phyloP scores from a whole-genome alignment of 2,329 filamentous ascomycete genomes.

The Cordyceps farinosa region DNA sequence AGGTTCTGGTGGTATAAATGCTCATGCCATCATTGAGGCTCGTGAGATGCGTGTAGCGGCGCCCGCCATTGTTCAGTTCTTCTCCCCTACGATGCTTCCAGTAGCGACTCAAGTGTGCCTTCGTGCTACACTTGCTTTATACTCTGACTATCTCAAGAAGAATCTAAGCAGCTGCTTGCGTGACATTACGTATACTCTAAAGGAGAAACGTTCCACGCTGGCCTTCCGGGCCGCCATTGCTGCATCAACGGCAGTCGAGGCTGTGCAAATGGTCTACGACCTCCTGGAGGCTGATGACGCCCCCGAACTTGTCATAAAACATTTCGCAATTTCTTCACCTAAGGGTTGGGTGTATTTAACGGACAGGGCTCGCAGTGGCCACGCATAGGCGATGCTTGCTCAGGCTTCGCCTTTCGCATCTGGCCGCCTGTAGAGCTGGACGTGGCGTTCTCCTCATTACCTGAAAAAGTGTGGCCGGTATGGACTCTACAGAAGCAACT shows the following conservation, averaged over 20 bases:
- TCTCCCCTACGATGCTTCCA: background rate
- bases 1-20: conserved; percentile 38
- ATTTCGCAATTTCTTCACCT: background rate
- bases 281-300: background rate
- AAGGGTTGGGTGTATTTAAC: conserved; percentile 26
- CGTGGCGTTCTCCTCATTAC: background rate
- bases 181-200: conserved; percentile 1
- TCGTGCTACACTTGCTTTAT: background rate
- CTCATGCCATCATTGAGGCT: conserved; percentile 27
- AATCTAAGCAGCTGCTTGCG: background rate
- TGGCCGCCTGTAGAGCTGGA: background rate
- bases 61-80: background rate
- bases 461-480: conserved; percentile 20
- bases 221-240: background rate
- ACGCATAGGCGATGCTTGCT: conserved; percentile 28
- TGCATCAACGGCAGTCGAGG: background rate
- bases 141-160: background rate
- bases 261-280: background rate
- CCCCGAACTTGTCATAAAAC: background rate
- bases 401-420: background rate
- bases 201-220: background rate
- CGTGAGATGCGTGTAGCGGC: background rate
- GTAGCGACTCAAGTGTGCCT: background rate
- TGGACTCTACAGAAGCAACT: conserved; percentile 26
- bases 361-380: conserved; percentile 31